phyloP scores from a whole-genome alignment of 148 eudicot species.

The Fagopyrum esculentum region DNA sequence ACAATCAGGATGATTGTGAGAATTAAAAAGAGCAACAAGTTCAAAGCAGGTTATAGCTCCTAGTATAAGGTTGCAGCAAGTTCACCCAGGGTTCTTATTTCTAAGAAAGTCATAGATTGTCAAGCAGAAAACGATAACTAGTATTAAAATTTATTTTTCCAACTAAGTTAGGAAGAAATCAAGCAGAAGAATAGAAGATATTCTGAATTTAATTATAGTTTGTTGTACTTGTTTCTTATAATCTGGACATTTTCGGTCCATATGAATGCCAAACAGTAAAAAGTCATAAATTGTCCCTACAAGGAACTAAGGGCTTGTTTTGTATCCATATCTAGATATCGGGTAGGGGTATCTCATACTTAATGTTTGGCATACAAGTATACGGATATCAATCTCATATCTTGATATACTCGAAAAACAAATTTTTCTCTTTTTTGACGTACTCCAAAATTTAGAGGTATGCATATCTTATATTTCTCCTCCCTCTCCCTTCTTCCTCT shows the following conservation, averaged over 20 bases:
- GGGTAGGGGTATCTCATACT: too few relatives aligned
- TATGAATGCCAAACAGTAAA: neutral
- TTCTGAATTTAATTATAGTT: too few relatives aligned
- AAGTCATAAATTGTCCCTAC: neutral
- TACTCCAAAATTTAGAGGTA: too few relatives aligned
- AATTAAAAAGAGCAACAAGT: neutral
- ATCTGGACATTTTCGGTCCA: neutral
- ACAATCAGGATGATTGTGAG: neutral
- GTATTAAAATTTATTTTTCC: neutral
- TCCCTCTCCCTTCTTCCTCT: too few relatives aligned
- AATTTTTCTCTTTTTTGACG: too few relatives aligned
- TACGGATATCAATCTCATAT: too few relatives aligned
- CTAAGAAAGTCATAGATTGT: neutral
- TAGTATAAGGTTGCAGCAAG: neutral
- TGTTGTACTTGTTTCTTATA: neutral
- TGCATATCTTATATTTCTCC: too few relatives aligned
- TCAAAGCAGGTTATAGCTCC: neutral
- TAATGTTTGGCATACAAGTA: too few relatives aligned
- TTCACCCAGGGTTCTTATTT: neutral
- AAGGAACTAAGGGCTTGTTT: neutral
- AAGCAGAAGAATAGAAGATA: neutral
- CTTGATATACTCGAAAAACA: too few relatives aligned
- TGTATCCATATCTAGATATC: too few relatives aligned
- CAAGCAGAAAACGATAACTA: neutral
- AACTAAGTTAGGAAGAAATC: neutral